Evolutionary conservation across 371 early-diverging fungal genomes (phyloP), one percentile per base, ranked within the genome.

Genomic region (Thermomucor indicae-seudaticae): DNA sequence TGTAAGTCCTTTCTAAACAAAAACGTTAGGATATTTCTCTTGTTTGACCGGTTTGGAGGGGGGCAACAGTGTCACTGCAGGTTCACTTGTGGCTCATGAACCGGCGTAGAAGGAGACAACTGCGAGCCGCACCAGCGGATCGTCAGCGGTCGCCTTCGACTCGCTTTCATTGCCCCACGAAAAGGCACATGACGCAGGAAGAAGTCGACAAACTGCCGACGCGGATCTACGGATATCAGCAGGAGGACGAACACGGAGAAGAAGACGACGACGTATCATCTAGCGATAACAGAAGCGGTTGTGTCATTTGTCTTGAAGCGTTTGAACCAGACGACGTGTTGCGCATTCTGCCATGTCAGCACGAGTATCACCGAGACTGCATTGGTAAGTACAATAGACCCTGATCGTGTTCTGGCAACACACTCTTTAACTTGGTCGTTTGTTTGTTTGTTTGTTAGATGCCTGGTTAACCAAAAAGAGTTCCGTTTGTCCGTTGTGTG

Each of bases 231-330:
- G n/a, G n/a, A n/a, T n/a, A n/a, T n/a, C n/a, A n/a, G 48, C 53
- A 17, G 23, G 55, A 27, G 39, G 47, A 42, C 54, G 56, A 56
- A 34, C 53, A 42, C 22, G 40, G 42, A 29, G 51, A 12, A 42
- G 43, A 40, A 48, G 53, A 41, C 42, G 52, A n/a, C n/a, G n/a
- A n/a, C n/a, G n/a, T n/a, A n/a, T n/a, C n/a, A n/a, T n/a, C n/a
- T n/a, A n/a, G 10, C 3, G 4, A 31, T 16, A 22, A 56, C 40
- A 19, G 50, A 56, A 56, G 35, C 48, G 67, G 23, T 66, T 74
- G 75, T 45, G 60, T 64, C 3, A 70, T 74, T 49, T 74, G 75
- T 34, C 49, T 74, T 17, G 75, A 74, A 29, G 75, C 70, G 12
- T 64, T 70, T 38, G 31, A 19, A 51, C 58, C 27, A 58, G 47